A percentile compares a stretch with the other conserved stretches of the same genome.
phyloP scores from a whole-genome alignment of 495 filamentous ascomycete genomes.

The Lindgomyces ingoldianus region DNA sequence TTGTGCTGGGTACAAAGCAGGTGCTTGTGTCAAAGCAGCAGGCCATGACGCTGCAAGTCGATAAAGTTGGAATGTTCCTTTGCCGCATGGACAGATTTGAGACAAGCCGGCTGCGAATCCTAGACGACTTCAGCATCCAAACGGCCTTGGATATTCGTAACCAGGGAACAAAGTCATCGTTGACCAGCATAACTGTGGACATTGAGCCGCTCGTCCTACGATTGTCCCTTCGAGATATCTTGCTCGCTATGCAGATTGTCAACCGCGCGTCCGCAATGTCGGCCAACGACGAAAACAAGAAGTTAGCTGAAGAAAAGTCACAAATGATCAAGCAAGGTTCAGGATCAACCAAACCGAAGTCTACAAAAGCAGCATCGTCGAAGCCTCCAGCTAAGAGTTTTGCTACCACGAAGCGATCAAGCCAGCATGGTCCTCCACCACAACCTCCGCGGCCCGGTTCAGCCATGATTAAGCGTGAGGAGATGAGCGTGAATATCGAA shows the following conservation, averaged over 20 bases:
- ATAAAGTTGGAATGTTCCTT: conserved; percentile 94
- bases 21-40: conserved; percentile 91
- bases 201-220: conserved; percentile 91
- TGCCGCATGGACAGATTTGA: conserved; percentile 98
- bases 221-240: conserved; percentile 88
- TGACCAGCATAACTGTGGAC: conserved; percentile 81
- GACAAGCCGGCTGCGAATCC: conserved; percentile 77
- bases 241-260: conserved; percentile 90
- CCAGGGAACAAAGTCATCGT: conserved; percentile 63
- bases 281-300: conserved; percentile 47
- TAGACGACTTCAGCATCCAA: conserved; percentile 92
- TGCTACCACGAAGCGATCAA: conserved; percentile 42
- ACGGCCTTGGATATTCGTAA: conserved; percentile 79
- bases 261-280: conserved; percentile 90
- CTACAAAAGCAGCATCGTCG: conserved; percentile 56
- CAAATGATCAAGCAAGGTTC: conserved; percentile 69
- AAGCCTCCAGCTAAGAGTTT: conserved; percentile 51
- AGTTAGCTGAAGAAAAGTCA: conserved; percentile 54
- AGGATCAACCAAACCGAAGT: conserved; percentile 38
- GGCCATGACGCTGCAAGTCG: conserved; percentile 86
- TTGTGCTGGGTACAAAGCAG: conserved; percentile 93
- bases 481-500: conserved; percentile 78
- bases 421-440: conserved; percentile 25
- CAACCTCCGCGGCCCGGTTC: conserved; percentile 47
- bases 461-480: conserved; percentile 71